Evolutionary conservation across 371 early-diverging fungal genomes (phyloP), one percentile per base, ranked within the genome.

Genomic region (Dipsacomyces acuminosporus): DNA sequence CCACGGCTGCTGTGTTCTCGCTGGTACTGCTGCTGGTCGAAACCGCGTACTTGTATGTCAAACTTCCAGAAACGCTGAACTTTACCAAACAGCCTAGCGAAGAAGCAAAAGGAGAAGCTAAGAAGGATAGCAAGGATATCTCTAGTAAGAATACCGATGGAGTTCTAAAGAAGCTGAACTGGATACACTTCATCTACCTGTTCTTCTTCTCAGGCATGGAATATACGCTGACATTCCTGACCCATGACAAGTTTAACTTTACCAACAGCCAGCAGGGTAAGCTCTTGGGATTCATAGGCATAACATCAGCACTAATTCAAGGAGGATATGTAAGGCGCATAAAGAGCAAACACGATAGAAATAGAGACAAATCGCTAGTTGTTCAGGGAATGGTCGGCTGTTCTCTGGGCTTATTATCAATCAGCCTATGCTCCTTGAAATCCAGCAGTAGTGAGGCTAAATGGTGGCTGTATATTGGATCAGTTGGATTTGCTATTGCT

Each of bases 201-300:
- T 92, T 98, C 64, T 64, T 91, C 34, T 98, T 96, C 71, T 89
- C 91, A 3, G 98, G 97, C 7, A 93, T 98, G 91, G 98, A 98
- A 73, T 98, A 94, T 75, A 96, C 97, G 0, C 77, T 98, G 47
- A 93, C 97, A 0, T 98, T 96, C 67, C 76, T 96, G 69, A 93
- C 96, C 0, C 89, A 86, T 75, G 94, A 96, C 72, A 79, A 89
- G 18, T 86, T 93, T 53, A 76, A 81, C 41, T 98, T 90, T 54
- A 79, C 81, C 14, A 86, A 92, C 70, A 83, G 82, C 74, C 87
- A 91, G 56, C 96, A 98, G 72, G 98, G 98, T 2, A 79, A 78
- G 52, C 72, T 96, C 3, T 78, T 98, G 11, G 94, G 87, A 2
- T 84, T 78, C 56, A 86, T 96, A 45, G 98, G 97, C 20, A 80